A percentile compares a stretch with the other conserved stretches of the same genome.
Conservation (phyloP, 1,284 basidiomycete genomes). For the Cryptococcus sp. region DNA sequence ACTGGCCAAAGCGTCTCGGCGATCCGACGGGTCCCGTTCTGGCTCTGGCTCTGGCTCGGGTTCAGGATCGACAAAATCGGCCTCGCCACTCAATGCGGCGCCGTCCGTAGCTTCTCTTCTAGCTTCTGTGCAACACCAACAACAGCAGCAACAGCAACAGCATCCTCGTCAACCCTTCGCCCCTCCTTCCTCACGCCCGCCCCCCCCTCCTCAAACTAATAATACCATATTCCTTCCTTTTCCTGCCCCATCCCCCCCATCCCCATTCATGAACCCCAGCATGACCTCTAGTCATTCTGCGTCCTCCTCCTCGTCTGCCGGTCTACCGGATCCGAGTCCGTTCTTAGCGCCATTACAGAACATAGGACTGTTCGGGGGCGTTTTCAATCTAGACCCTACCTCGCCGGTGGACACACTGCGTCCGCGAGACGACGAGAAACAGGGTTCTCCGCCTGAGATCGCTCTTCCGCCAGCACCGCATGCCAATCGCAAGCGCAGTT, state of each 20-base stretch:
- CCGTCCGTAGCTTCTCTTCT: slow-evolving; percentile 18
- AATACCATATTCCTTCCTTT: slow-evolving; percentile 51
- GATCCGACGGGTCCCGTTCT: neutral
- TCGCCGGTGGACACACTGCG: slow-evolving; percentile 12
- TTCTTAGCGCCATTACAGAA: slow-evolving; percentile 47
- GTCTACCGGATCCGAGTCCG: slow-evolving; percentile 40
- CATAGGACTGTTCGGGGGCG: slow-evolving; percentile 44
- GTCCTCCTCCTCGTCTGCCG: slow-evolving; percentile 7
- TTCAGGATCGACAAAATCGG: neutral
- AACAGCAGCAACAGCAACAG: neutral
- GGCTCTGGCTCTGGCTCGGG: neutral
- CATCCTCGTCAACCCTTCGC: neutral
- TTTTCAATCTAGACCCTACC: slow-evolving; percentile 29
- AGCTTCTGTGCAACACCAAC: slow-evolving; percentile 10
- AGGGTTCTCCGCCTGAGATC: slow-evolving; percentile 11
- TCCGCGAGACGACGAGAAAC: slow-evolving; percentile 8
- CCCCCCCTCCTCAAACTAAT: slow-evolving; percentile 24
- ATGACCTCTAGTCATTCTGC: neutral
- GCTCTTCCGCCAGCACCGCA: slow-evolving; percentile 3
- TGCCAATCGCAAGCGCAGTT: neutral
- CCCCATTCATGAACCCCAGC: slow-evolving; percentile 37
- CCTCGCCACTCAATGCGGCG: slow-evolving; percentile 3
- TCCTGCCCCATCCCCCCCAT: slow-evolving; percentile 49
- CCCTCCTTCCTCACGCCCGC: slow-evolving; percentile 15
- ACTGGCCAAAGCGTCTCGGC: slow-evolving; percentile 26